These are phyloP conservation scores for Fusarium sp. DNA, from an alignment of 2,329 filamentous ascomycete genomes.

Conservation along the genomic window DNA sequence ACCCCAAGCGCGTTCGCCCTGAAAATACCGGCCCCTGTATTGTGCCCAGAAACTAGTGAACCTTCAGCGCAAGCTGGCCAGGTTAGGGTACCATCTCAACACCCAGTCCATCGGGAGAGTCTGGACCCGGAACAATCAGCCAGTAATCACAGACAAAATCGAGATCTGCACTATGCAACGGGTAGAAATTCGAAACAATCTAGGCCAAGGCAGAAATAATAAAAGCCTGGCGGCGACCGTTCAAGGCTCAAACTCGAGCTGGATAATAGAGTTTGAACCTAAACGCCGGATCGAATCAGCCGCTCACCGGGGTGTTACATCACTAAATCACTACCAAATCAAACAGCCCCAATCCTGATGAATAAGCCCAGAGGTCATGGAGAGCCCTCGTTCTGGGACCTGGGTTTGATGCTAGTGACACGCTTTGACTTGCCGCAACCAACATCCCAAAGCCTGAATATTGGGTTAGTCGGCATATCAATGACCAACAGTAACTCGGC, in stretches of 20 bases:
- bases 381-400: not conserved
- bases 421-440: constrained; percentile 2
- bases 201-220: not conserved
- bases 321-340: not conserved
- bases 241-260: not conserved
- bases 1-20: constrained; percentile 1
- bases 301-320: not conserved
- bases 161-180: not conserved
- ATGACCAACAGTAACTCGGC: not conserved
- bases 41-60: not conserved
- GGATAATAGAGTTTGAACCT: constrained; percentile 12
- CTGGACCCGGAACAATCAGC: not conserved
- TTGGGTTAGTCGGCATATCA: not conserved
- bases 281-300: not conserved
- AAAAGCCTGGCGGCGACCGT: not conserved
- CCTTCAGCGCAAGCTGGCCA: not conserved
- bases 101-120: not conserved
- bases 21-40: not conserved
- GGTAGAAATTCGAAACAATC: constrained; percentile 1
- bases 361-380: not conserved
- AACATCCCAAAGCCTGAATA: not conserved
- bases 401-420: not conserved
- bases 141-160: not conserved
- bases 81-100: not conserved
- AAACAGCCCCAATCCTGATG: not conserved